phyloP scores from a whole-genome alignment of 73 alveolate species.

The Stentor coeruleus region DNA sequence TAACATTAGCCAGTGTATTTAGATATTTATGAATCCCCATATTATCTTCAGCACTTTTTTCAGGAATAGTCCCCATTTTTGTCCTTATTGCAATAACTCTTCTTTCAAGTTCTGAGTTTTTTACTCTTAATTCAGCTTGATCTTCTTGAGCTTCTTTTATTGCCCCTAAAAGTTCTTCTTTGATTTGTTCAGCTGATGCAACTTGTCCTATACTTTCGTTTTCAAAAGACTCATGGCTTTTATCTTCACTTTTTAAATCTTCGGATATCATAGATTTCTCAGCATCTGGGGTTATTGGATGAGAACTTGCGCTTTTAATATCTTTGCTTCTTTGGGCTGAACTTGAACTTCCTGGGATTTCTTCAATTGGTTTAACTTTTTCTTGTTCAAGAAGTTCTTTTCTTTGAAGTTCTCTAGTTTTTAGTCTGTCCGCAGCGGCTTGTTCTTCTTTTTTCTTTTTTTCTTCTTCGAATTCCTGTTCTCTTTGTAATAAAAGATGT shows the following conservation, averaged over 20 bases:
- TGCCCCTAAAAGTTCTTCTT: constrained; percentile 71
- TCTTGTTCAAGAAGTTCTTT: constrained; percentile 43
- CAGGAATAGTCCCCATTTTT: constrained; percentile 56
- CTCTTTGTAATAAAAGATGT: constrained; percentile 55
- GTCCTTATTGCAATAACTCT: constrained; percentile 53
- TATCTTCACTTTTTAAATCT: constrained; percentile 44
- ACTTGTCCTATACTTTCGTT: constrained; percentile 38
- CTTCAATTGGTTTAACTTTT: constrained; percentile 50
- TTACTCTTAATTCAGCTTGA: constrained; percentile 57
- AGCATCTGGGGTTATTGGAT: constrained; percentile 17
- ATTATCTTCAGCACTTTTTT: constrained; percentile 61
- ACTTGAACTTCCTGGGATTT: constrained; percentile 34
- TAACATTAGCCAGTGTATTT: constrained; percentile 90
- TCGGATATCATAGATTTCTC: constrained; percentile 23
- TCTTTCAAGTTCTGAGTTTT: constrained; percentile 68
- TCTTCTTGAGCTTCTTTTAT: constrained; percentile 74
- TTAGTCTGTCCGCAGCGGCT: constrained; percentile 54
- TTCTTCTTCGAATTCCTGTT: constrained; percentile 64
- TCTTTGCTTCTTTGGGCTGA: constrained; percentile 40
- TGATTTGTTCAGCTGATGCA: constrained; percentile 61
- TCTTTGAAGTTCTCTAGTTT: constrained; percentile 40
- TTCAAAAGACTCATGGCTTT: constrained; percentile 16
- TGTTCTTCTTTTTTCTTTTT: constrained; percentile 76
- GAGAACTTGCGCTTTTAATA: constrained; percentile 15
- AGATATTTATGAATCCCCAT: constrained; percentile 85